phyloP scores from a whole-genome alignment of 225 moss, liverwort and hornwort genomes.

The Lunularia cruciata region DNA sequence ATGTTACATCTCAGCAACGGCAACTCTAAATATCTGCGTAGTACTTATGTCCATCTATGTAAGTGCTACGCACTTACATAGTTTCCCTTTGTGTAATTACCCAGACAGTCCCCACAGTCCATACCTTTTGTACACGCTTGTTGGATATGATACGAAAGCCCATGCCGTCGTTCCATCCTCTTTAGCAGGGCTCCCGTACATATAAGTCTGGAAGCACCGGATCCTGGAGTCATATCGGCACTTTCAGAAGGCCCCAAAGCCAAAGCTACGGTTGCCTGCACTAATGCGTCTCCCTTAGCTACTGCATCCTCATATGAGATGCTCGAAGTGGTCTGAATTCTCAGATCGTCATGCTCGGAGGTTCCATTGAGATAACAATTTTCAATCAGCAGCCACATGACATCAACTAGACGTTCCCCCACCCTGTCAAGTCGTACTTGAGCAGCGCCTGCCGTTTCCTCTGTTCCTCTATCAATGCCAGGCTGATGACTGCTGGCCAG shows the following conservation, averaged over 20 bases:
- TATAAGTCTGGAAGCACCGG: slow-evolving; percentile 15
- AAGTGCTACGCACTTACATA: no score
- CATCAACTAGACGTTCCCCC: slow-evolving; percentile 26
- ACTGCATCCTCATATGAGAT: slow-evolving; percentile 46
- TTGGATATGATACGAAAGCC: slow-evolving; percentile 57
- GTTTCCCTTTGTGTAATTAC: no score
- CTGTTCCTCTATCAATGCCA: no score
- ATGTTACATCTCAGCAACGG: no score
- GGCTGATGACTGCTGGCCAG: slow-evolving; percentile 14
- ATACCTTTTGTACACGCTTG: slow-evolving; percentile 72
- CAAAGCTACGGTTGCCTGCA: slow-evolving; percentile 77
- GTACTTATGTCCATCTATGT: no score
- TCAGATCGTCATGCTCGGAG: slow-evolving; percentile 27
- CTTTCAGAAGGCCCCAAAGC: slow-evolving; percentile 52
- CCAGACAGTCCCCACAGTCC: no score
- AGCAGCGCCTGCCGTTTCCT: neutral
- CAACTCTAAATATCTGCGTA: no score
- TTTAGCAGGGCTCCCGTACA: slow-evolving; percentile 62
- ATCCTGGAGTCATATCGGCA: slow-evolving; percentile 30
- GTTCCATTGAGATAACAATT: slow-evolving; percentile 39
- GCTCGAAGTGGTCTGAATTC: neutral
- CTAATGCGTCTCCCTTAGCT: slow-evolving; percentile 59
- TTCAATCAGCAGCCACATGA: slow-evolving; percentile 40
- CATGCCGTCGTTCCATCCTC: slow-evolving; percentile 58
- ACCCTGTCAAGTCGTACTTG: slow-evolving; percentile 28